These are phyloP conservation scores for Populus davidiana DNA, from an alignment of 345 rosid genomes.

Conservation along the genomic window DNA sequence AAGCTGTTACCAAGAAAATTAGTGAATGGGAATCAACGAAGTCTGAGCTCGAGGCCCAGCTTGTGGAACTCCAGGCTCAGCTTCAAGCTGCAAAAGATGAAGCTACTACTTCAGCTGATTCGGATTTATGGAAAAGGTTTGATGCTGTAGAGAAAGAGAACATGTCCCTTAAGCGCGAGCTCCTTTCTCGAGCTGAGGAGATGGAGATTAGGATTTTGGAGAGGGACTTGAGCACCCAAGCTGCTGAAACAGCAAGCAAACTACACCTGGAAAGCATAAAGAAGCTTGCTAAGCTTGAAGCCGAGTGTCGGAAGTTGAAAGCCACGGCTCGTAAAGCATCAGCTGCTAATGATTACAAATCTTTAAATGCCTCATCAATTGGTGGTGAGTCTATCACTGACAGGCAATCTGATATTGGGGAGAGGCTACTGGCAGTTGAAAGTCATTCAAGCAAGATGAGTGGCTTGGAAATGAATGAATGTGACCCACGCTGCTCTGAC, in stretches of 20 bases:
- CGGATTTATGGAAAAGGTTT: constrained; percentile 42
- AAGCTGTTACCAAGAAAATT: constrained; percentile 47
- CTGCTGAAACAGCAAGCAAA: constrained; percentile 90
- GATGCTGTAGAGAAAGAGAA: constrained; percentile 62
- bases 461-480: constrained; percentile 19
- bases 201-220: constrained; percentile 71
- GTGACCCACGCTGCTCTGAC: constrained; percentile 43
- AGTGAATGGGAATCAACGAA: constrained; percentile 53
- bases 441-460: constrained; percentile 33
- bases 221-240: constrained; percentile 75
- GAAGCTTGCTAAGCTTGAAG: constrained; percentile 90
- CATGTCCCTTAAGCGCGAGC: constrained; percentile 53
- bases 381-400: constrained; percentile 53
- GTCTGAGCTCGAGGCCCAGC: constrained; percentile 48
- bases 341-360: constrained; percentile 41
- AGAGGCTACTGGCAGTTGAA: constrained; percentile 45
- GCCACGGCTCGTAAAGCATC: constrained; percentile 39
- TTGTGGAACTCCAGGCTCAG: constrained; percentile 44
- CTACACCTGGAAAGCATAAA: constrained; percentile 79
- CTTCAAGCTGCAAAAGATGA: constrained; percentile 31
- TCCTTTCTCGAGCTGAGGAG: constrained; percentile 63
- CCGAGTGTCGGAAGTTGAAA: constrained; percentile 76
- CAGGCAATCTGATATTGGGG: constrained; percentile 71
- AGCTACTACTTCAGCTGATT: constrained; percentile 19
- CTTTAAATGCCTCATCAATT: constrained; percentile 45